Percentiles rank a stretch among this genome's conserved stretches.
phyloP scores from a whole-genome alignment of 2,329 filamentous ascomycete genomes.

The Didymella pomorum region DNA sequence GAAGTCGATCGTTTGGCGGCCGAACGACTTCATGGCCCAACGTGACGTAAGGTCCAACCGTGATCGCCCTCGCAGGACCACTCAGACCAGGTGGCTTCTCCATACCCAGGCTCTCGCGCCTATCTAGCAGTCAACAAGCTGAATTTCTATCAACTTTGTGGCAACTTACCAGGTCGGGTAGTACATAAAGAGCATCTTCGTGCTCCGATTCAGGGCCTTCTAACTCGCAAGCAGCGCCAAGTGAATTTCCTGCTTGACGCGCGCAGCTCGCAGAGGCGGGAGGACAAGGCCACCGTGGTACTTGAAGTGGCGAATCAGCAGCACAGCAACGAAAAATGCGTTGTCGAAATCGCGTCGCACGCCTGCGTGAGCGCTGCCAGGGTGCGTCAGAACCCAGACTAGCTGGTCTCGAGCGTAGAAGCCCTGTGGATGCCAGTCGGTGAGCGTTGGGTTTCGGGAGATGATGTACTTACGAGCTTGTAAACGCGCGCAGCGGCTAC shows the following conservation, averaged over 20 bases:
- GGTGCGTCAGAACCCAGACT: constrained; percentile 17
- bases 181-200: not conserved
- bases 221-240: not conserved
- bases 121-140: not conserved
- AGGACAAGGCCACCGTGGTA: constrained; percentile 22
- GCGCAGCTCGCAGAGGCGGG: constrained; percentile 11
- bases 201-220: not conserved
- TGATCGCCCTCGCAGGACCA: not conserved
- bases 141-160: no score
- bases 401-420: constrained; percentile 16
- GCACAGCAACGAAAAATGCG: constrained; percentile 10
- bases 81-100: constrained; percentile 1
- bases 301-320: constrained; percentile 24
- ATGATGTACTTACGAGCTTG: not conserved
- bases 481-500: not conserved
- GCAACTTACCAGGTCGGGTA: constrained; percentile 6
- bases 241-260: constrained; percentile 1
- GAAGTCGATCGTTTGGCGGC: not conserved
- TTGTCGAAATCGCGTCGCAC: constrained; percentile 8
- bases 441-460: no score
- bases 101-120: not conserved
- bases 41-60: not conserved
- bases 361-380: constrained; percentile 3
- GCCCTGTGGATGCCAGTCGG: not conserved
- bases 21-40: not conserved